phyloP scores from a whole-genome alignment of 371 early-diverging fungal genomes.

The Parasitella parasitica region DNA sequence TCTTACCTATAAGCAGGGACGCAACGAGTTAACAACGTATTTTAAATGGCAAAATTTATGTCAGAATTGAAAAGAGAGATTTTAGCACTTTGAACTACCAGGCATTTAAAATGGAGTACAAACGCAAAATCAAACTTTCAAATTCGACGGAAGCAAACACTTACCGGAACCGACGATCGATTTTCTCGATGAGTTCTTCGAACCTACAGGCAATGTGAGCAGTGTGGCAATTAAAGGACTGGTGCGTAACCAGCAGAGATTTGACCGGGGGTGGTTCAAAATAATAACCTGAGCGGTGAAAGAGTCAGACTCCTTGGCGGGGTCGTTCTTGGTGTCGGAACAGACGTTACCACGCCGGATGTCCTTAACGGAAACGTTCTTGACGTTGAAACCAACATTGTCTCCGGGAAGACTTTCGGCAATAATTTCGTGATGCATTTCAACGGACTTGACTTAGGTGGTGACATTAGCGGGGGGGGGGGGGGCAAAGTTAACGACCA shows the following conservation, averaged over 20 bases:
- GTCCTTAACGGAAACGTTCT: conserved; percentile 95
- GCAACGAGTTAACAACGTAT: not conserved
- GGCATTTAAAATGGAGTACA: not conserved
- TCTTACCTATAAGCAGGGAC: conserved; percentile 29
- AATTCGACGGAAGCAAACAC: conserved; percentile 35
- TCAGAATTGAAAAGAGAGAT: not conserved
- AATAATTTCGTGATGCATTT: conserved; percentile 97
- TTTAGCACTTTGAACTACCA: not conserved
- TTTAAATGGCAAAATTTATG: not conserved
- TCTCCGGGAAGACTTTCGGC: conserved; percentile 94
- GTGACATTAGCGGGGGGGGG: conserved; percentile 80
- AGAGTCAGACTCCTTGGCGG: conserved; percentile 89
- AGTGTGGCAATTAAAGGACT: conserved; percentile 95
- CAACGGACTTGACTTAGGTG: conserved; percentile 97
- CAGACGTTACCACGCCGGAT: conserved; percentile 96
- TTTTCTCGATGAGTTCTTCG: conserved; percentile 89
- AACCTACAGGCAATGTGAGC: conserved; percentile 97
- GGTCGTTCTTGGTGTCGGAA: conserved; percentile 97
- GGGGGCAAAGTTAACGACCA: conserved; percentile 93
- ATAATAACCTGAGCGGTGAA: conserved; percentile 96
- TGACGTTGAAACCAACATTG: conserved; percentile 98
- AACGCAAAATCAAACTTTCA: too few relatives aligned
- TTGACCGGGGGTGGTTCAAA: conserved; percentile 96
- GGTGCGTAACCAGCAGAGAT: conserved; percentile 90
- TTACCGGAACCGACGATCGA: conserved; percentile 94